Base-by-base conservation (phyloP, 2,329 filamentous ascomycete species). In the Calonectria naviculata region DNA sequence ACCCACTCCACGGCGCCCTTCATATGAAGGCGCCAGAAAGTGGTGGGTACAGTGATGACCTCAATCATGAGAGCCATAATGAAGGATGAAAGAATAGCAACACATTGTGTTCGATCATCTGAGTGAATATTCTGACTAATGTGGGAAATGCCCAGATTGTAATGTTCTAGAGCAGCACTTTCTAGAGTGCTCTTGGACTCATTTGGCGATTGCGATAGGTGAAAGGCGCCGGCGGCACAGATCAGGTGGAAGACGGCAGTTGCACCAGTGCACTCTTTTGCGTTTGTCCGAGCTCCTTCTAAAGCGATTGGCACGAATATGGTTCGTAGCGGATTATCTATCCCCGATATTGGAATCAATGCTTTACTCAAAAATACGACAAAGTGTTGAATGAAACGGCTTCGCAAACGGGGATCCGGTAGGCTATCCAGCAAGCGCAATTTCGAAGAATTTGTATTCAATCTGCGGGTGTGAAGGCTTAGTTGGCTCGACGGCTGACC, bases 1-100 rank as follows among this genome's bases (percentile, higher is more conserved):
- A 64, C 61, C 61, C 61, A 64, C 31, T 64, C 61, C 17, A 64
- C 42, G 13, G 61, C 61, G 61, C 61, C 61, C 19, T 64, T 41
- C 42, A 64, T 46, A n/a, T 64, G 61, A 26, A 46, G 38, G 15
- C 61, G 61, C 61, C 61, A 64, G 28, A 64, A 64, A 7, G 61
- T 41, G 28, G 41, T 49, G 26, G 41, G 44, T 3, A 64, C 41
- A 12, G 42, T 64, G n/a, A 64, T 12, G 17, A 44, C 12, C 42
- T 64, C 61, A 8, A 49, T 9, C 41, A 49, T 47, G 13, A 46
- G 7, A 10, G 42, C 61, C 61, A 64, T 64, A 42, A 64, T 64
- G 29, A 64, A 49, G 8, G 61, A 64, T 17, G 61, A 28, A 9
- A 64, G 61, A 10, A 64, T 64, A 19, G 61, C 36, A 19, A 49